phyloP scores from a whole-genome alignment of 805 yeast species.

The Pichia paraexigua region DNA sequence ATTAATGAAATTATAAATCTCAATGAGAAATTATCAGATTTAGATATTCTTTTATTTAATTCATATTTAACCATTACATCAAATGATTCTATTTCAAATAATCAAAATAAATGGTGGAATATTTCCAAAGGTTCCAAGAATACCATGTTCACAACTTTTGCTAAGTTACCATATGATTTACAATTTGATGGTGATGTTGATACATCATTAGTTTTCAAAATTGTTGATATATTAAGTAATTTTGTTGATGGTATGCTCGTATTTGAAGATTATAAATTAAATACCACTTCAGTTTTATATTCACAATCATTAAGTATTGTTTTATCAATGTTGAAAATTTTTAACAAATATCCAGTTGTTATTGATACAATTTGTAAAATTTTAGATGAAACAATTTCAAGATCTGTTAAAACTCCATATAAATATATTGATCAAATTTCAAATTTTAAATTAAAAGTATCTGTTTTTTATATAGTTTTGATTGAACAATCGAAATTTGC shows the following conservation, averaged over 20 bases:
- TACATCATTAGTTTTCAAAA: constrained; percentile 27
- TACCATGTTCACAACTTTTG: constrained; percentile 61
- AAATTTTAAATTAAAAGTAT: constrained; percentile 17
- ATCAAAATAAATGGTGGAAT: constrained; percentile 72
- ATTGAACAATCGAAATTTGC: constrained; percentile 66
- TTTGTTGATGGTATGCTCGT: constrained; percentile 45
- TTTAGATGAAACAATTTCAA: constrained; percentile 67
- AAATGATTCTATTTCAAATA: constrained; percentile 16
- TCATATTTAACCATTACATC: constrained; percentile 56
- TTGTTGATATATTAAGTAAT: constrained; percentile 39
- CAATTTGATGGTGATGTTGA: constrained; percentile 15
- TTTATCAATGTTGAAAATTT: constrained; percentile 33
- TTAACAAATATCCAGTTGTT: constrained; percentile 9
- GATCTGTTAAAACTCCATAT: constrained; percentile 71
- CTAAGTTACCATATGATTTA: constrained; percentile 38
- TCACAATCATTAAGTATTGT: constrained; percentile 52
- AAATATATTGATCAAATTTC: constrained; percentile 63
- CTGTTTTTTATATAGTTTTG: constrained; percentile 51
- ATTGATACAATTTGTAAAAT: constrained; percentile 45
- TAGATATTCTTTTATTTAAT: constrained; percentile 53
- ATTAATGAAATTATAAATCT: constrained; percentile 11
- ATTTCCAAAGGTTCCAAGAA: constrained; percentile 32
- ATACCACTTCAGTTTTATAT: constrained; percentile 26
- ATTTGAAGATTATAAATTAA: constrained; percentile 36
- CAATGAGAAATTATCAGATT: constrained; percentile 31